Evolutionary conservation across 225 moss, liverwort and hornwort genomes (phyloP).

Genomic region (Ulota crispa): DNA sequence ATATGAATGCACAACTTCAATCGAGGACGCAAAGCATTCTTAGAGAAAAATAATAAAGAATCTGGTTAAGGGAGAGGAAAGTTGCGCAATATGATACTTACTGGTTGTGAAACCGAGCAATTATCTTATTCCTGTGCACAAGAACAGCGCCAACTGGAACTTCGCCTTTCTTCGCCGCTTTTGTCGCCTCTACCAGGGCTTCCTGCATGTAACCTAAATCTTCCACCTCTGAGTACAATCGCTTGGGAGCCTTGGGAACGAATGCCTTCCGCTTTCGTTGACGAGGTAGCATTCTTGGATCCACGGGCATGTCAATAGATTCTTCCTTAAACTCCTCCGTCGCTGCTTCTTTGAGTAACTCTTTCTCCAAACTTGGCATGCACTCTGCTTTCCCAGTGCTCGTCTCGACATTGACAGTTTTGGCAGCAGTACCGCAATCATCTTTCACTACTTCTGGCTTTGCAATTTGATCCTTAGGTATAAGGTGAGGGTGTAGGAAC

Average conservation of each 20-base stretch:
- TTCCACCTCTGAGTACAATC: constrained; percentile 38
- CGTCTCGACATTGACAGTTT: not conserved
- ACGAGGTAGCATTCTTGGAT: constrained; percentile 10
- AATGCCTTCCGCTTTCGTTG: constrained; percentile 22
- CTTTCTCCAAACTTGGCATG: constrained; percentile 12
- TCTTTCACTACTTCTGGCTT: constrained; percentile 9
- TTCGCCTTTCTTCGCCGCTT: constrained; percentile 69
- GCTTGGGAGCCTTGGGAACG: constrained; percentile 20
- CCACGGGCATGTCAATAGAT: not conserved
- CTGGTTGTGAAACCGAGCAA: constrained; percentile 86
- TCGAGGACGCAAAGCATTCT: not conserved
- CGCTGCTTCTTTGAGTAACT: not conserved
- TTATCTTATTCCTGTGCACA: constrained; percentile 68
- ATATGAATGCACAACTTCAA: not conserved
- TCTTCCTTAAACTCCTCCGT: constrained; percentile 16
- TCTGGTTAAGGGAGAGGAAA: not conserved
- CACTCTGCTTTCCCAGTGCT: not conserved
- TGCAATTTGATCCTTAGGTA: not conserved
- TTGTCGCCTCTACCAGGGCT: constrained; percentile 75
- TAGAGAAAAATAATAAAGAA: not conserved
- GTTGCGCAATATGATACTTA: constrained; percentile 21
- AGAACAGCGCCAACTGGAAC: constrained; percentile 90
- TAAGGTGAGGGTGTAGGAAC: constrained; percentile 5
- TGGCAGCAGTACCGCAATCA: constrained; percentile 1
- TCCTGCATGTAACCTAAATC: constrained; percentile 76